A percentile compares a stretch with the other conserved stretches of the same genome.
phyloP scores from a whole-genome alignment of 2,329 filamentous ascomycete genomes.

The Penicillium sp. region DNA sequence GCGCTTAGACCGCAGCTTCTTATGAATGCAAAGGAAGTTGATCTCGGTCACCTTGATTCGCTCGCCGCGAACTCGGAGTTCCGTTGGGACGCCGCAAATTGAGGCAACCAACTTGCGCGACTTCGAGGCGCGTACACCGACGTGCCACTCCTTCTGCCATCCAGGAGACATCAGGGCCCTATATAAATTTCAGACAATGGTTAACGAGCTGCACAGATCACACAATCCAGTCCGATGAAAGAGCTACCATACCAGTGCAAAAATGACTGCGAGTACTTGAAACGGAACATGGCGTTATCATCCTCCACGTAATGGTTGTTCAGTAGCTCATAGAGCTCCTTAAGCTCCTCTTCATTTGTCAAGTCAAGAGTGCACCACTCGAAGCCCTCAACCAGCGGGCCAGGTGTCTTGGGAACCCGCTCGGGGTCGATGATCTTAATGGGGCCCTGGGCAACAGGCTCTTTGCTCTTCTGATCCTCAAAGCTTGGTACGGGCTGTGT shows the following conservation, averaged over 20 bases:
- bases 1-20: constrained; percentile 91
- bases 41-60: constrained; percentile 81
- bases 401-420: constrained; percentile 73
- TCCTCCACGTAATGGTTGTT: constrained; percentile 97
- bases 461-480: constrained; percentile 50
- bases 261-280: constrained; percentile 89
- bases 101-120: constrained; percentile 90
- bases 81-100: constrained; percentile 88
- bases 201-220: background rate
- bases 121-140: constrained; percentile 81
- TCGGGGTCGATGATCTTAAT: constrained; percentile 78
- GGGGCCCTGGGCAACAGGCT: constrained; percentile 70
- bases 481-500: constrained; percentile 94
- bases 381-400: constrained; percentile 74
- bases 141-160: constrained; percentile 92
- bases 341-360: constrained; percentile 70
- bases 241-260: constrained; percentile 68
- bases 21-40: constrained; percentile 98
- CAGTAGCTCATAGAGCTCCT: constrained; percentile 88
- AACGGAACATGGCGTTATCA: constrained; percentile 93
- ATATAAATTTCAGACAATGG: background rate
- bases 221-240: background rate
- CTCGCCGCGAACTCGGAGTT: constrained; percentile 74
- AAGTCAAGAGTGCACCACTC: constrained; percentile 94
- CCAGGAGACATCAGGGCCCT: constrained; percentile 93